phyloP scores from a whole-genome alignment of 202 grass and related monocot genomes.

The Hordeum pubiflorum region DNA sequence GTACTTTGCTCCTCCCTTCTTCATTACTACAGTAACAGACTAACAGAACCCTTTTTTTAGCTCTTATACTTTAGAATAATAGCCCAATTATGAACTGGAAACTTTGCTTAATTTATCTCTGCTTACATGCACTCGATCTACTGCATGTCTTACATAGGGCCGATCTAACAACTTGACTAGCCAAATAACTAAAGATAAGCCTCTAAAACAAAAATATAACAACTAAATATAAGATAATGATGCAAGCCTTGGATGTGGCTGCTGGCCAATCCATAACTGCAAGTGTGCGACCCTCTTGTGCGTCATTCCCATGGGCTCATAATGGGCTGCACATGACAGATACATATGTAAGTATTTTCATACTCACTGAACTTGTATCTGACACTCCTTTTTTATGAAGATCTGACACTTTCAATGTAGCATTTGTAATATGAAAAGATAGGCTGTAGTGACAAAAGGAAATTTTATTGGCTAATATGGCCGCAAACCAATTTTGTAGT shows the following conservation, averaged over 20 bases:
- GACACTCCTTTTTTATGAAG: neutral
- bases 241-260: neutral
- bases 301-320: neutral
- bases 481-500: neutral
- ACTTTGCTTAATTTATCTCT: neutral
- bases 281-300: neutral
- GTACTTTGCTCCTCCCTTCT: slow-evolving; percentile 36
- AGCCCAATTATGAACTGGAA: neutral
- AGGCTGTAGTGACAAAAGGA: neutral
- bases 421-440: neutral
- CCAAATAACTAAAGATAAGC: neutral
- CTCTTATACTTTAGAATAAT: slow-evolving; percentile 18
- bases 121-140: neutral
- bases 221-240: neutral
- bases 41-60: neutral
- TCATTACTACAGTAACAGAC: neutral
- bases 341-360: neutral
- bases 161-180: neutral
- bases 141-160: neutral
- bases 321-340: neutral
- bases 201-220: neutral
- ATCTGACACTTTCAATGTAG: neutral
- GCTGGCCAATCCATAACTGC: neutral
- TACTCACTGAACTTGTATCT: neutral
- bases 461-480: neutral